Percentiles rank a stretch among this genome's conserved stretches.
These are phyloP conservation scores for Geranium rotundifolium DNA, from an alignment of 345 rosid species.

Conservation along the genomic window DNA sequence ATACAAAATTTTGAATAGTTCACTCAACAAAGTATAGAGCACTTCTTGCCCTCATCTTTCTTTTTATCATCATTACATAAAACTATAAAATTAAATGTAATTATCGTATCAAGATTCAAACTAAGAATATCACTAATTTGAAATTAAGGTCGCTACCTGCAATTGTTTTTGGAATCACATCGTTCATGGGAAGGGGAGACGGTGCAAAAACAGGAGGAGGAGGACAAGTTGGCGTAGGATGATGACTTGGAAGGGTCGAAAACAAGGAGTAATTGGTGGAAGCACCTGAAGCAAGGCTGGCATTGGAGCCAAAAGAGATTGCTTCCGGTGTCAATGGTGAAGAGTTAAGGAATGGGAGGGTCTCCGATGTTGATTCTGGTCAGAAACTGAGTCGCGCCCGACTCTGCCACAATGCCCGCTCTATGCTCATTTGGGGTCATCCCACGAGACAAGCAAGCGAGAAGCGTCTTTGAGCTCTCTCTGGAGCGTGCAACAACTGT, in stretches of 20 bases:
- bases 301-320: conserved; percentile 51
- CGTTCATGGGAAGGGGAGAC: conserved; percentile 15
- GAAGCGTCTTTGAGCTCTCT: conserved; percentile 14
- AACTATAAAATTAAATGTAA: too few relatives aligned
- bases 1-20: too few relatives aligned
- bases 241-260: conserved; percentile 41
- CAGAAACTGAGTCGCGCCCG: conserved; percentile 12
- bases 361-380: conserved; percentile 45
- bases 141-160: conserved; percentile 10
- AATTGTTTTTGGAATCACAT: conserved; percentile 13
- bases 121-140: too few relatives aligned
- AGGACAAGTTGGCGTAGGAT: conserved; percentile 22
- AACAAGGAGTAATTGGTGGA: conserved; percentile 12
- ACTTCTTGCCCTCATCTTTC: too few relatives aligned
- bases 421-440: conserved; percentile 12
- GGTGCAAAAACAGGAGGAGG: conserved; percentile 19
- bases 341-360: conserved; percentile 45
- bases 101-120: too few relatives aligned
- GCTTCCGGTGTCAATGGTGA: conserved; percentile 52
- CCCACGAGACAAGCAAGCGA: not conserved
- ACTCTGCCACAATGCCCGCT: conserved; percentile 20
- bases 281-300: conserved; percentile 32
- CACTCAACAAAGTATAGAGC: too few relatives aligned
- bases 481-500: conserved; percentile 19
- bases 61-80: too few relatives aligned